A percentile compares a stretch with the other conserved stretches of the same genome.
Evolutionary conservation across 177 flowering plant genomes (phyloP).

Genomic region (Telopea speciosissima): DNA sequence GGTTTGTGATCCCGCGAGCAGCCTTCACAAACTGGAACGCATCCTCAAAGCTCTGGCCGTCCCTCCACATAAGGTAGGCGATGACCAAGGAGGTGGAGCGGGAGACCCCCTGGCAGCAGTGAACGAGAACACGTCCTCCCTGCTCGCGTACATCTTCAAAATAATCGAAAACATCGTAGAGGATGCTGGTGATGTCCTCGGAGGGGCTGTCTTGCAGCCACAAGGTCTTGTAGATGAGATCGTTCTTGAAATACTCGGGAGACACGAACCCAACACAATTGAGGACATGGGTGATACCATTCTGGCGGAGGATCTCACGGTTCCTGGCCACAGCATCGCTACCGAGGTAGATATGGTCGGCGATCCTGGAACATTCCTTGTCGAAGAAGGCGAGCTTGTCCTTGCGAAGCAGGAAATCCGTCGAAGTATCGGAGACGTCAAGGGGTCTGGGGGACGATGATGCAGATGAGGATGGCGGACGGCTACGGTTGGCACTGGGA

Average conservation of each 20-base stretch:
- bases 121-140: constrained; percentile 62
- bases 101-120: constrained; percentile 72
- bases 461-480: too few relatives aligned
- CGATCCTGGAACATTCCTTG: constrained; percentile 62
- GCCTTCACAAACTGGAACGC: constrained; percentile 66
- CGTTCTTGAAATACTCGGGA: constrained; percentile 65
- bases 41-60: constrained; percentile 58
- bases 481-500: constrained; percentile 30
- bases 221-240: constrained; percentile 69
- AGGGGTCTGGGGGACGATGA: constrained; percentile 1
- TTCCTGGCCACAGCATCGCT: constrained; percentile 66
- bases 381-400: constrained; percentile 65
- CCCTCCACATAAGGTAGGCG: constrained; percentile 75
- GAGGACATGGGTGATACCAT: constrained; percentile 64
- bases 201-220: constrained; percentile 68
- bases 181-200: constrained; percentile 69
- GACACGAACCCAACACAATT: constrained; percentile 73
- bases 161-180: constrained; percentile 74
- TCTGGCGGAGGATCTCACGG: constrained; percentile 42
- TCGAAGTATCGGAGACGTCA: constrained; percentile 14
- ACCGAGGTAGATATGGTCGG: constrained; percentile 60
- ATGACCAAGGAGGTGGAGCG: constrained; percentile 68
- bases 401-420: constrained; percentile 46
- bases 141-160: constrained; percentile 70
- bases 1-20: constrained; percentile 64